These are phyloP conservation scores for Stipa capillata DNA, from an alignment of 176 grass and related monocot genomes.

Conservation along the genomic window DNA sequence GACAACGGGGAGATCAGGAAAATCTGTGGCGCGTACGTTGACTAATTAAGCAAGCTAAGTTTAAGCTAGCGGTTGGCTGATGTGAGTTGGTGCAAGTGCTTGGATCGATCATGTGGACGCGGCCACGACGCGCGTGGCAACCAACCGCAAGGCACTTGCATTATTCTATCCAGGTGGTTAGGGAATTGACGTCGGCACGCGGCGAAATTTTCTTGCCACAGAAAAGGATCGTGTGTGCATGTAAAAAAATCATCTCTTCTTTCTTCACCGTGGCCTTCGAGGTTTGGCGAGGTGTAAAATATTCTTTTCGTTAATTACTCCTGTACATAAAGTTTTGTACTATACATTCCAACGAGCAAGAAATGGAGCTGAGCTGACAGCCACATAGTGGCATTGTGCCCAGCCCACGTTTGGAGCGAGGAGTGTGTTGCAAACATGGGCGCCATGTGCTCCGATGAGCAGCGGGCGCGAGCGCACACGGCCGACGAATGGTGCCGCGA, in stretches of 20 bases:
- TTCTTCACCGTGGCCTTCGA: neutral
- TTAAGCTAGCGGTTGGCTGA: neutral
- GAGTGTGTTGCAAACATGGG: no score
- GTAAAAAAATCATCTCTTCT: neutral
- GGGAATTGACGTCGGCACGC: neutral
- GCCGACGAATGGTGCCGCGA: no score
- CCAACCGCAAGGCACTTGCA: constrained; percentile 7
- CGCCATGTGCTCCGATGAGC: no score
- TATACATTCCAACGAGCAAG: no score
- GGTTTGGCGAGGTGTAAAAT: neutral
- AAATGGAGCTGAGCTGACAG: no score
- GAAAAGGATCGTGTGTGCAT: neutral
- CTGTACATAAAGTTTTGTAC: no score
- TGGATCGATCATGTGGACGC: neutral
- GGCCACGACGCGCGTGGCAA: neutral
- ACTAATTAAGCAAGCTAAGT: neutral
- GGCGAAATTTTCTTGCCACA: neutral
- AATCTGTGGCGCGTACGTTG: constrained; percentile 31
- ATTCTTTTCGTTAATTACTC: no score
- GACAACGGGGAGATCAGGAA: constrained; percentile 45
- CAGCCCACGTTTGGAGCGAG: no score
- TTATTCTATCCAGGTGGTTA: neutral
- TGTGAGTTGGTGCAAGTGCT: constrained; percentile 8
- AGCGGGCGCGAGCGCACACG: no score
- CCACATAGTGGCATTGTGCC: no score